Percentiles rank a stretch among this genome's conserved stretches.
These are phyloP conservation scores for Aegilops bicornis DNA, from an alignment of 176 grass and related monocot genomes.

Conservation along the genomic window DNA sequence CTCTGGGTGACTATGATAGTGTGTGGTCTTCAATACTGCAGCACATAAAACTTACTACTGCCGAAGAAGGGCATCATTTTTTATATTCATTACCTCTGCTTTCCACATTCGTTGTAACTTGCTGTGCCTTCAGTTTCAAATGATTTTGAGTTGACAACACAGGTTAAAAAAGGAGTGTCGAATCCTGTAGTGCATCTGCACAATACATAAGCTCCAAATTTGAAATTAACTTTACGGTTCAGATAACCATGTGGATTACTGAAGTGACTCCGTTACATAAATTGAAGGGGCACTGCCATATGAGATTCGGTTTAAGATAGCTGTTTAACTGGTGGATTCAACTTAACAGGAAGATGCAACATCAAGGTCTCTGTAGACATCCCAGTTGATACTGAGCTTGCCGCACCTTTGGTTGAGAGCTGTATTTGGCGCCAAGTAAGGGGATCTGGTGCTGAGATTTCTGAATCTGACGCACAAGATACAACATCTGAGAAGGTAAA, in stretches of 20 bases:
- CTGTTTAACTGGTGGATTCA: not conserved
- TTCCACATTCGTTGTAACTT: not conserved
- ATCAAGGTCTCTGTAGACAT: conserved; percentile 63
- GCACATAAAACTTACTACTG: not conserved
- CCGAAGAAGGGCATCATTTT: not conserved
- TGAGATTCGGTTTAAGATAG: conserved; percentile 11
- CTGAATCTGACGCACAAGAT: conserved; percentile 34
- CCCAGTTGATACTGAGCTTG: conserved; percentile 73
- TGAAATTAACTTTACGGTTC: not conserved
- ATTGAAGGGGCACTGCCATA: not conserved
- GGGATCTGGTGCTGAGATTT: conserved; percentile 78
- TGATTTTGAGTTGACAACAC: not conserved
- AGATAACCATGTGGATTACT: not conserved
- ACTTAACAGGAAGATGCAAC: conserved; percentile 69
- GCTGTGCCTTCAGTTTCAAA: not conserved
- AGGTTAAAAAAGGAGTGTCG: not conserved
- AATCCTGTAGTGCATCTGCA: conserved; percentile 6
- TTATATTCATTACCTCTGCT: not conserved
- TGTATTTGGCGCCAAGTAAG: conserved; percentile 74
- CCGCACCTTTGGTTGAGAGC: conserved; percentile 53
- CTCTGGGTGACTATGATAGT: not conserved
- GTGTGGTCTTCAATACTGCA: not conserved
- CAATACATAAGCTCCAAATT: not conserved
- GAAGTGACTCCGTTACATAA: not conserved
- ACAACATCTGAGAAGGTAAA: conserved; percentile 55